Base-by-base conservation (phyloP, 805 yeast genomes). In the Teunomyces atbi region DNA sequence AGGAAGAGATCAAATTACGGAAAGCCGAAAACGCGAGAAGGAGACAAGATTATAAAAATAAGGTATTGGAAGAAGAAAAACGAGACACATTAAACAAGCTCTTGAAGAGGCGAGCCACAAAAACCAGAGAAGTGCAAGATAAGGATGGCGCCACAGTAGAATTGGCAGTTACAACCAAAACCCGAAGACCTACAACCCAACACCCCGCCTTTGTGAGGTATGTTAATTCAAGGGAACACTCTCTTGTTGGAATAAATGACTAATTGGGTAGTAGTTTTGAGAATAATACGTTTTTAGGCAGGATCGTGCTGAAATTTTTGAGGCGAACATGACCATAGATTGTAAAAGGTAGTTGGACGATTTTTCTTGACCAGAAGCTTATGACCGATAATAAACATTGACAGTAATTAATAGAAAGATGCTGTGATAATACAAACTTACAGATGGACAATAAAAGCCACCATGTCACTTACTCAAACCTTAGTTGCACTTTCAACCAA, bases 21-120 rank as follows among this genome's bases (percentile, higher is more conserved):
- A 82, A 90, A 51, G 88, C 95, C 1, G 99, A 92, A 62, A 83
- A 81, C 57, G 92, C 97, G 0, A 78, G 98, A 57, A 82, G 90
- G 64, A 76, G 99, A 53, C 87, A 86, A 63, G 91, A 92, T 60
- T 77, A 89, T 57, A 83, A 84, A 54, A 90, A 84, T 57, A 84
- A 85, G 67, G 82, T 85, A 52, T 68, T 89, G 34, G 97, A 91
- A 59, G 97, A 89, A 63, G 98, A 94, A 65, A 94, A 94, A 62
- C 80, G 84, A 59, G 97, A 92, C 53, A 91, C 97, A 0, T 75
- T 92, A 53, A 92, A 92, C 63, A 89, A 88, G 62, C 71, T 92
- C 52, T 72, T 92, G 52, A 84, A 88, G 65, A 82, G 91, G 64
- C 77, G 96, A 52, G 96, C 97, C 0, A 82, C 81, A 41, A 86